Evolutionary conservation across 176 grass and related monocot species (phyloP).

Genomic region (Tillandsia fasciculata): DNA sequence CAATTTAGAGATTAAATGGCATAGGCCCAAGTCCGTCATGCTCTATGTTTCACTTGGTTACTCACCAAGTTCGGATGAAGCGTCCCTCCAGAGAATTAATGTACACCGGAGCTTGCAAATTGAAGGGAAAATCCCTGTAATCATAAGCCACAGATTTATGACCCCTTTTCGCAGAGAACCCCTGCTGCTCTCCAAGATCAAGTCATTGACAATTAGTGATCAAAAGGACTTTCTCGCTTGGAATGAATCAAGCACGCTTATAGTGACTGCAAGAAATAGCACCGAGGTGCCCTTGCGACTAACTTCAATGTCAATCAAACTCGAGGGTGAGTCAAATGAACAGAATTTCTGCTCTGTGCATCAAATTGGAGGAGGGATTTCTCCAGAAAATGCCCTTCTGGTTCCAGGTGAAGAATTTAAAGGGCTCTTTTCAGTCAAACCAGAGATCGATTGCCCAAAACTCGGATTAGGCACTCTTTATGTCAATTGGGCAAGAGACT

Average conservation of each 20-base stretch:
- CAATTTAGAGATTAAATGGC: conserved; percentile 95
- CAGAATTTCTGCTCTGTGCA: conserved; percentile 33
- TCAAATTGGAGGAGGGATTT: conserved; percentile 55
- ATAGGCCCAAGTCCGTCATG: conserved; percentile 81
- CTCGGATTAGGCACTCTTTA: conserved; percentile 60
- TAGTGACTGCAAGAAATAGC: conserved; percentile 70
- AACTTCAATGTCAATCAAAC: conserved; percentile 43
- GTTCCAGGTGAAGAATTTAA: conserved; percentile 72
- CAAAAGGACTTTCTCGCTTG: conserved; percentile 59
- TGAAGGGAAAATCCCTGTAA: conserved; percentile 80
- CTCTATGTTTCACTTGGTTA: conserved; percentile 92
- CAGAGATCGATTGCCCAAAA: conserved; percentile 24
- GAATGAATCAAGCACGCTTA: conserved; percentile 66
- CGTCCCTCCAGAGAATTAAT: conserved; percentile 54
- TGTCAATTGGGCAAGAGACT: conserved; percentile 71
- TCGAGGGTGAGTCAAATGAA: conserved; percentile 19
- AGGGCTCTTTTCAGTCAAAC: conserved; percentile 69
- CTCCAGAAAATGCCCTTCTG: conserved; percentile 31
- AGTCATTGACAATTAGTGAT: conserved; percentile 35
- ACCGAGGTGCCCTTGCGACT: conserved; percentile 65
- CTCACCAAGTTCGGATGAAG: conserved; percentile 37
- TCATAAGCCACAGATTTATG: conserved; percentile 56
- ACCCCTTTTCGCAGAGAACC: conserved; percentile 82
- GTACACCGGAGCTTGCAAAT: conserved; percentile 92
- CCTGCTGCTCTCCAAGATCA: conserved; percentile 69